Evolutionary conservation across 2,329 filamentous ascomycete species (phyloP).

Genomic region (Fusarium denticulatum): DNA sequence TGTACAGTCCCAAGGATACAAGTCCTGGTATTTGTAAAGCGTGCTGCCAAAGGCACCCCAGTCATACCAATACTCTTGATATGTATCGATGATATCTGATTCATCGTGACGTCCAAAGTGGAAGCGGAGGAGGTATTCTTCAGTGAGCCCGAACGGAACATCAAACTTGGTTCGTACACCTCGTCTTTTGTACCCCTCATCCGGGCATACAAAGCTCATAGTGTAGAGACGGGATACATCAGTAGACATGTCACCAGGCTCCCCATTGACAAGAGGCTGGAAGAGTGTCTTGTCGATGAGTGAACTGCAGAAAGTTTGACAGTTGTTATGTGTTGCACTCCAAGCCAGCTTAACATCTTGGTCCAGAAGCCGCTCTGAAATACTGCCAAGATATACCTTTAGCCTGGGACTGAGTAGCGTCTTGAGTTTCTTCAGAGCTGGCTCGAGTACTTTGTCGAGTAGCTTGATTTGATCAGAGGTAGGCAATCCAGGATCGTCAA

Average conservation of each 20-base stretch:
- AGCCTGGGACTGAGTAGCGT: constrained; percentile 38
- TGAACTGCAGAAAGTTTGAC: constrained; percentile 51
- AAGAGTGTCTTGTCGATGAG: constrained; percentile 48
- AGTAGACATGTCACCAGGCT: background rate
- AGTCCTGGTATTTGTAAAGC: constrained; percentile 52
- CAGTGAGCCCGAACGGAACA: constrained; percentile 53
- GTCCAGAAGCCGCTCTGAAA: constrained; percentile 44
- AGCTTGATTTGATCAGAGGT: constrained; percentile 15
- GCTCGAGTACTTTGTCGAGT: constrained; percentile 23
- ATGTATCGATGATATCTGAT: constrained; percentile 55
- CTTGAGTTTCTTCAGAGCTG: constrained; percentile 36
- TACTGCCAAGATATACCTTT: constrained; percentile 45
- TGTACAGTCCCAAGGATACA: constrained; percentile 60
- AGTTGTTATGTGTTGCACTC: constrained; percentile 49
- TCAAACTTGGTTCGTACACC: constrained; percentile 47
- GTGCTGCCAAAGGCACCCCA: constrained; percentile 54
- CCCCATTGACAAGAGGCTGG: constrained; percentile 34
- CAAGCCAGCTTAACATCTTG: constrained; percentile 44
- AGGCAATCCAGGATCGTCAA: constrained; percentile 36
- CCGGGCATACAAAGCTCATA: constrained; percentile 53
- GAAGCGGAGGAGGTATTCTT: constrained; percentile 55
- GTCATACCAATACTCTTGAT: constrained; percentile 58
- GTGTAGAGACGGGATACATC: constrained; percentile 44
- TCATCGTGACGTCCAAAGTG: constrained; percentile 53
- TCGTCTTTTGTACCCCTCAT: constrained; percentile 40